Conservation (phyloP, 2,329 filamentous ascomycete species). For the Xylaria hypoxylon region DNA sequence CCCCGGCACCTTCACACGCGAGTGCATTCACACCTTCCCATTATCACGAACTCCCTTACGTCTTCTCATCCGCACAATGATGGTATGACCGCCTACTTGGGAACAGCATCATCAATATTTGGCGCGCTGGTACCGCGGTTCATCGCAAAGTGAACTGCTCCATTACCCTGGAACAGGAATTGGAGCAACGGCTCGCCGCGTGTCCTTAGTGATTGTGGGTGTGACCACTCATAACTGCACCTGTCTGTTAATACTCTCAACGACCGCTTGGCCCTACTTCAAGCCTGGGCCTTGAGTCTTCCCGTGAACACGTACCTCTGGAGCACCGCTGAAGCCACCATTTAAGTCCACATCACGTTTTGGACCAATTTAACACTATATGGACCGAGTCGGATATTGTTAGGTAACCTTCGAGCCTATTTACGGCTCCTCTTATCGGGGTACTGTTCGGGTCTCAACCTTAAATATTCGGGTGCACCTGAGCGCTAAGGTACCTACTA, state of each 20-base stretch:
- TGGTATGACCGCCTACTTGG: constrained; percentile 18
- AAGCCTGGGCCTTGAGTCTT: neutral
- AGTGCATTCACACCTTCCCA: neutral
- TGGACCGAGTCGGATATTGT: constrained; percentile 38
- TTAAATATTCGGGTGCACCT: neutral
- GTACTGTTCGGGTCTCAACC: constrained; percentile 15
- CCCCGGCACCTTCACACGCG: neutral
- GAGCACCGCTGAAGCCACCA: constrained; percentile 1
- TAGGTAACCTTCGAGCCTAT: constrained; percentile 33
- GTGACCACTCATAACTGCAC: neutral
- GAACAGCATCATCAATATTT: constrained; percentile 14
- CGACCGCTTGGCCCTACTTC: neutral
- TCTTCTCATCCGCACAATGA: constrained; percentile 22
- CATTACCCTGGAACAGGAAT: neutral
- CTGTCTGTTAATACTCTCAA: neutral
- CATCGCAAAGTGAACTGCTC: constrained; percentile 15
- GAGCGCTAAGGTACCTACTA: constrained; percentile 1
- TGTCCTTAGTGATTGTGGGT: neutral
- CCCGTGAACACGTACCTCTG: neutral
- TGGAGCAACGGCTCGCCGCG: neutral
- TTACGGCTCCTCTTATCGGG: constrained; percentile 34
- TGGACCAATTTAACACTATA: constrained; percentile 30
- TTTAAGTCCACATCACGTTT: constrained; percentile 20
- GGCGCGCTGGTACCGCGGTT: constrained; percentile 23
- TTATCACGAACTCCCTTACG: neutral